These are phyloP conservation scores for Dothiorella sarmentorum DNA, from an alignment of 2,329 filamentous ascomycete species.

Conservation along the genomic window DNA sequence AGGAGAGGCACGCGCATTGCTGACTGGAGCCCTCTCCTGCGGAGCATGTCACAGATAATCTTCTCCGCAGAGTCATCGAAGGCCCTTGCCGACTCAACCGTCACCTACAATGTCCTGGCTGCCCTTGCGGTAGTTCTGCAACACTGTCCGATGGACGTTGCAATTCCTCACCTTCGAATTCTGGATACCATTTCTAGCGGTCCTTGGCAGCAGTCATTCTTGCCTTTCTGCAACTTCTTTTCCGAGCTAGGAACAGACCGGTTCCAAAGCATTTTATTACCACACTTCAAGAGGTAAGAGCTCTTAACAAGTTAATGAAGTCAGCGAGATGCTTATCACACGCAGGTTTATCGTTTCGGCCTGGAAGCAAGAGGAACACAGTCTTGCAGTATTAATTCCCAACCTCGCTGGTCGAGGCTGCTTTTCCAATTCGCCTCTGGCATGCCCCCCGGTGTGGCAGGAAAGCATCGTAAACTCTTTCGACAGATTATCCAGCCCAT, in stretches of 20 bases:
- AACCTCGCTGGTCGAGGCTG: conserved; percentile 21
- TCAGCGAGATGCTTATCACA: conserved; percentile 22
- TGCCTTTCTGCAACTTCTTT: conserved; percentile 80
- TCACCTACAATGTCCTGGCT: conserved; percentile 38
- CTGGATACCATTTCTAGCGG: conserved; percentile 65
- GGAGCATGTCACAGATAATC: conserved; percentile 35
- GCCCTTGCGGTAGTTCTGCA: conserved; percentile 65
- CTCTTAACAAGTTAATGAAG: neutral
- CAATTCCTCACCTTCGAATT: conserved; percentile 66
- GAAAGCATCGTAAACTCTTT: conserved; percentile 63
- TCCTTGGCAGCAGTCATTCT: conserved; percentile 67
- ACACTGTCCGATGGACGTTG: conserved; percentile 71
- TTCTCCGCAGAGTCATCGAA: conserved; percentile 23
- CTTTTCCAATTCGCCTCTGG: conserved; percentile 15
- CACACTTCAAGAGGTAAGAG: conserved; percentile 71
- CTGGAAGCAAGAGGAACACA: conserved; percentile 30
- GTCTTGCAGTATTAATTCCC: conserved; percentile 33
- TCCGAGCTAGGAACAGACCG: conserved; percentile 68
- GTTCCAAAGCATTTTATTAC: conserved; percentile 75
- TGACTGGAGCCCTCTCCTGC: conserved; percentile 67
- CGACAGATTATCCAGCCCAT: conserved; percentile 45
- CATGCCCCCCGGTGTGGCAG: conserved; percentile 30
- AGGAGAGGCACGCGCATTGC: conserved; percentile 72
- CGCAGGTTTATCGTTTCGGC: conserved; percentile 63
- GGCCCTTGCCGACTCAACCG: neutral